phyloP scores from a whole-genome alignment of 305 asterid genomes.

The Fraxinus floribunda region DNA sequence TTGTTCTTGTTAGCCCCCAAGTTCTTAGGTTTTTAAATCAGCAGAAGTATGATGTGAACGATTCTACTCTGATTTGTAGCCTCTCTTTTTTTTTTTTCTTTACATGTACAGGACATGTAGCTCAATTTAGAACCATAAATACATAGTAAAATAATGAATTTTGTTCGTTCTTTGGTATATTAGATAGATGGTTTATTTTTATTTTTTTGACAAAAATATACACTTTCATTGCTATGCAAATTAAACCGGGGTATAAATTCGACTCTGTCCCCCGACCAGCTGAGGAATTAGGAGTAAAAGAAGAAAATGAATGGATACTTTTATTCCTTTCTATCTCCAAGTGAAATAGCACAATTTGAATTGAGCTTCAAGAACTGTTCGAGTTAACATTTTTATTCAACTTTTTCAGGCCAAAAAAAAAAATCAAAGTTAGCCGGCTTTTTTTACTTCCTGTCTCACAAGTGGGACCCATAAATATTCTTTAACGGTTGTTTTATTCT shows the following conservation, averaged over 20 bases:
- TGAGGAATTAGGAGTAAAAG: not conserved
- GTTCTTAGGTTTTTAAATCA: constrained; percentile 56
- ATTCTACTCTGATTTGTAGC: not conserved
- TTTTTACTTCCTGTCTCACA: too few relatives aligned
- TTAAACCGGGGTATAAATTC: not conserved
- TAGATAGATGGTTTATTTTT: not conserved
- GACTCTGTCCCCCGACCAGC: not conserved
- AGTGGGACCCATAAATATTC: too few relatives aligned
- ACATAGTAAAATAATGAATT: not conserved
- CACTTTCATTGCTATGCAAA: not conserved
- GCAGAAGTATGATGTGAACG: not conserved
- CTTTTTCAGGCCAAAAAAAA: too few relatives aligned
- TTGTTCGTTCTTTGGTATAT: not conserved
- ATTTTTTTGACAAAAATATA: not conserved
- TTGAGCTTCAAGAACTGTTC: not conserved
- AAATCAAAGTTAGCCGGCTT: too few relatives aligned
- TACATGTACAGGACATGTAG: not conserved
- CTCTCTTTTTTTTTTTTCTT: not conserved
- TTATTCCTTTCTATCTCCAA: not conserved
- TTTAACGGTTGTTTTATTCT: too few relatives aligned
- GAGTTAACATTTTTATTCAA: not conserved
- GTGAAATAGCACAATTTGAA: not conserved
- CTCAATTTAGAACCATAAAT: not conserved
- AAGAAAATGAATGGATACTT: not conserved
- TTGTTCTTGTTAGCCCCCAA: constrained; percentile 68